Evolutionary conservation across 306 rosid genomes (phyloP), one percentile per base, ranked within the genome.

Genomic region (Rosa rugosa): DNA sequence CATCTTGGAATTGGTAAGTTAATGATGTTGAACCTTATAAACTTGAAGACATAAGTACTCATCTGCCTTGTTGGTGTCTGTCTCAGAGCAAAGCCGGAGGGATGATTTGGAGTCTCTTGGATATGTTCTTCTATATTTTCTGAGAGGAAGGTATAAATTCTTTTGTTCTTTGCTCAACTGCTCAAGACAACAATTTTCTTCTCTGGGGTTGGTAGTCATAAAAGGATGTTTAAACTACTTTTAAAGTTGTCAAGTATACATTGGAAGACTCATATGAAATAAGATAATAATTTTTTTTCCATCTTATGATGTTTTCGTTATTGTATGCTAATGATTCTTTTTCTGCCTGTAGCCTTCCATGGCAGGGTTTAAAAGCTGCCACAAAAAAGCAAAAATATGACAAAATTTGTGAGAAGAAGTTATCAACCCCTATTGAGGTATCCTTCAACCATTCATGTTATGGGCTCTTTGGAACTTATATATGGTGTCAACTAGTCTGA

Each of bases 361-460:
- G 99, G 99, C 99, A 95, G 89, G 96, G 96, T 84, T 90, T 95
- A 77, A 95, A 95, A 89, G 99, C 99, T 73, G 98, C 94, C 65
- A 93, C 98, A 17, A 95, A 95, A 87, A 95, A 95, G 88, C 96
- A 95, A 83, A 95, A 95, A 73, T 95, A 95, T 88, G 99, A 95
- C 75, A 91, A 95, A 86, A 95, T 95, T 85, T 93, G 98, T 71
- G 96, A 95, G 84, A 95, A 95, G 90, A 95, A 95, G 88, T 79
- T 95, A 73, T 88, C 98, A 79, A 95, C 99, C 59, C 99, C 99
- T 54, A 92, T 95, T 81, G 99, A 95, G 98, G 99, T 87, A 62
- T 80, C 82, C 75, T 47, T 82, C 81, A 59, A 77, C 51, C 51
- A 23, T 69, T 72, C 49, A 13, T 78, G 53, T 72, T 59, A 72